Evolutionary conservation across 768 basidiomycete genomes (phyloP), one percentile per base, ranked within the genome.

Genomic region (Clitopilus hobsonii): DNA sequence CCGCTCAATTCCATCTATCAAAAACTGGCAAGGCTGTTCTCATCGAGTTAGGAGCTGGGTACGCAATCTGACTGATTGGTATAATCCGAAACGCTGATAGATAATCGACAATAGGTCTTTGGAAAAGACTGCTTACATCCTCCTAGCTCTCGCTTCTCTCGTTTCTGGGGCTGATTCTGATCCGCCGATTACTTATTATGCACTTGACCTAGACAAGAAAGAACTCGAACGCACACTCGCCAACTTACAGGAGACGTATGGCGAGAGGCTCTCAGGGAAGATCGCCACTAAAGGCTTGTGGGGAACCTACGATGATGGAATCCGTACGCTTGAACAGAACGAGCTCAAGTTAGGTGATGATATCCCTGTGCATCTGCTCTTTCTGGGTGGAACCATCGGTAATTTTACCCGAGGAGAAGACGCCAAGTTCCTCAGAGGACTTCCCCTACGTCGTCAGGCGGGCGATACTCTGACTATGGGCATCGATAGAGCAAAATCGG

Each of bases 1-100:
- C 55, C 3, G 14, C 18, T 11, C 22, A n/a, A 3, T 23, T 52
- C 20, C 20, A n/a, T 16, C 52, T 1, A 30, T 52, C 51, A 26
- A 32, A 41, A 2, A 29, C 20, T 23, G 51, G 55, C 16, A 24
- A 56, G 30, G 55, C 51, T 6, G 51, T 56, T 0, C 6, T 56
- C 10, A 47, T 56, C 13, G 55, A 56, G 25, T 22, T 56, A 3
- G 55, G 55, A 45, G 55, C 55, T 5, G 55, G 55, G 55, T 56
- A 25, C 41, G 56, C 48, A 1, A 20, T 10, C 14, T 45, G n/a
- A 45, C 41, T 45, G n/a, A 20, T 20, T 20, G 18, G 2, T 20
- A 7, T 7, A 32, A 32, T 32, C 30, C 16, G n/a, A n/a, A 32
- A 10, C 2, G 11, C 18, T 2, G n/a, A 5, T 8, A 23, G n/a